Evolutionary conservation across 2,329 filamentous ascomycete genomes (phyloP).

Genomic region (Arthrocladium fulminans): DNA sequence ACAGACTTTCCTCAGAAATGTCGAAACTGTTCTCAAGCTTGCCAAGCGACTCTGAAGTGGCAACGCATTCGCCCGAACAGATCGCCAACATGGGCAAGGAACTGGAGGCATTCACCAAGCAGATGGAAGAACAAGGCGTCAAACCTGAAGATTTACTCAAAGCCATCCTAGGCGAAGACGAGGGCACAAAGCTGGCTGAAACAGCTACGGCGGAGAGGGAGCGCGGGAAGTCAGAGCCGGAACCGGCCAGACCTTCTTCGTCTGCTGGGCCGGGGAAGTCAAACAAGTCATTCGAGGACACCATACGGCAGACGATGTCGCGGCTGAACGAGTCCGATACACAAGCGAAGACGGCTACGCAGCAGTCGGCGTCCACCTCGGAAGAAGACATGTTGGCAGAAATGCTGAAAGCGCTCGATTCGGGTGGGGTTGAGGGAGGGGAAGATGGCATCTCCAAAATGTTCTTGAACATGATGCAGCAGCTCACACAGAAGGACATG

Average conservation of each 20-base stretch:
- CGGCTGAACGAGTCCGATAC: slow-evolving; percentile 86
- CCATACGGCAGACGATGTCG: slow-evolving; percentile 88
- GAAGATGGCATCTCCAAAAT: slow-evolving; percentile 87
- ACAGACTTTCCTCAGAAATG: slow-evolving; percentile 22
- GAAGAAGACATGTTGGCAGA: slow-evolving; percentile 81
- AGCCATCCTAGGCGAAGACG: slow-evolving; percentile 26
- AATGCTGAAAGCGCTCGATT: slow-evolving; percentile 80
- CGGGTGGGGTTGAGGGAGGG: slow-evolving; percentile 42
- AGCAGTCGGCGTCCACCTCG: slow-evolving; percentile 50
- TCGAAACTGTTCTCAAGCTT: slow-evolving; percentile 20
- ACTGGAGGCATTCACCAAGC: slow-evolving; percentile 26
- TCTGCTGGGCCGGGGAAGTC: background rate
- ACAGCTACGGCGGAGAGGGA: slow-evolving; percentile 16
- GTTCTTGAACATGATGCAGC: slow-evolving; percentile 97
- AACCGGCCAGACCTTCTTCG: slow-evolving; percentile 22
- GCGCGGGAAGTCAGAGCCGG: slow-evolving; percentile 16
- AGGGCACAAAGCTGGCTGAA: slow-evolving; percentile 13
- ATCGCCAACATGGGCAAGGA: slow-evolving; percentile 21
- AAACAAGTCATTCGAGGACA: slow-evolving; percentile 62
- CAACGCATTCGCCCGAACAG: slow-evolving; percentile 16
- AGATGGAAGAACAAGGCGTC: slow-evolving; percentile 25
- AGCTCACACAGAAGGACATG: slow-evolving; percentile 96
- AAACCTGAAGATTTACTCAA: slow-evolving; percentile 26
- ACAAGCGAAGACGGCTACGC: slow-evolving; percentile 62
- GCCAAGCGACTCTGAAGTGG: slow-evolving; percentile 15